A percentile compares a stretch with the other conserved stretches of the same genome.
Evolutionary conservation across 2,329 filamentous ascomycete genomes (phyloP).

Genomic region (Diaporthe longicolla): DNA sequence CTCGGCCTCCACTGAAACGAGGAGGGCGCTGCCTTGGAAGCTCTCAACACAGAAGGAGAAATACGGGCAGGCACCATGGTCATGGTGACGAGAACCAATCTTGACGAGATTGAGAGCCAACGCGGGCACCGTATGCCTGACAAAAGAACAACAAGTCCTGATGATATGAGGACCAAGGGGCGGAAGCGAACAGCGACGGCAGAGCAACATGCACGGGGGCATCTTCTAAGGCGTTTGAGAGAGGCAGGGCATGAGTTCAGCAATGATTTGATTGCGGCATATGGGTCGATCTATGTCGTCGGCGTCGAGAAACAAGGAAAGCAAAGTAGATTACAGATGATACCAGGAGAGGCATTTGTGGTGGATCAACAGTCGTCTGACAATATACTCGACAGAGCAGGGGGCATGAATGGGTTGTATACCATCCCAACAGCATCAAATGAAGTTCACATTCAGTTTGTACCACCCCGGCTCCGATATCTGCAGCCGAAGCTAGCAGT

Average conservation of each 20-base stretch:
- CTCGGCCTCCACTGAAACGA: conserved; percentile 65
- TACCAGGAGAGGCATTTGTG: conserved; percentile 39
- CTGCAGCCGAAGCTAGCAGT: not conserved
- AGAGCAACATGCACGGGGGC: conserved; percentile 30
- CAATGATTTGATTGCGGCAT: conserved; percentile 37
- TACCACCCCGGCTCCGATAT: not conserved
- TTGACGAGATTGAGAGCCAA: not conserved
- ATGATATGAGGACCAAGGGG: conserved; percentile 1
- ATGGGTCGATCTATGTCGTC: conserved; percentile 26
- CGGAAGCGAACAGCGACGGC: conserved; percentile 9
- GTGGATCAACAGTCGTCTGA: not conserved
- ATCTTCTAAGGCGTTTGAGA: conserved; percentile 37
- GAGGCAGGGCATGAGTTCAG: conserved; percentile 31
- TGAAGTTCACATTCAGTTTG: not conserved
- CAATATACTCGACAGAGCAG: conserved; percentile 31
- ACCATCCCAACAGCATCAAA: conserved; percentile 9
- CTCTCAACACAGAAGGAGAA: not conserved
- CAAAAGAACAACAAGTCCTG: not conserved
- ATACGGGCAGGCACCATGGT: not conserved
- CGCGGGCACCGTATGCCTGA: too few relatives aligned
- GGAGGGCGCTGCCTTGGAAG: not conserved
- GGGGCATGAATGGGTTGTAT: not conserved
- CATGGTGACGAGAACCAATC: not conserved
- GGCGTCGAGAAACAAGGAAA: conserved; percentile 39
- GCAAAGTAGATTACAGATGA: conserved; percentile 35